phyloP scores from a whole-genome alignment of 1,139 yeast species.

The Yamadazyma triangularis region DNA sequence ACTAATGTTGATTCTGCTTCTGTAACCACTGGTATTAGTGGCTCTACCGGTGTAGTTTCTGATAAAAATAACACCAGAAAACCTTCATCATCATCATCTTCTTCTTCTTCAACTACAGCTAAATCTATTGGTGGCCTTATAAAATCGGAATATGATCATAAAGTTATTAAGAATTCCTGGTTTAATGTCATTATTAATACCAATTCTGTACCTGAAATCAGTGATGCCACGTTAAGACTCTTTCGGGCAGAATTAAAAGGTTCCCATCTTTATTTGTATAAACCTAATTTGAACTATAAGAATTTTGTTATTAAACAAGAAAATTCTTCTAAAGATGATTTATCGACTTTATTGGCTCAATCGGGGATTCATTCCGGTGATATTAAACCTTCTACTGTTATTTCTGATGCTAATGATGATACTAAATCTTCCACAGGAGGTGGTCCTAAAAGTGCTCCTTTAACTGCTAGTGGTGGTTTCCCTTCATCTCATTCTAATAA shows the following conservation, averaged over 20 bases:
- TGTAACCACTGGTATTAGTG: no score
- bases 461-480: not conserved
- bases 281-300: constrained; percentile 13
- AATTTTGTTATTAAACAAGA: constrained; percentile 7
- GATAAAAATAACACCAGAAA: no score
- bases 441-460: constrained; percentile 10
- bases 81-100: no score
- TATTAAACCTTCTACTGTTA: constrained; percentile 2
- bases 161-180: constrained; percentile 36
- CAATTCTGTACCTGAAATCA: constrained; percentile 24
- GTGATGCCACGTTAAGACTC: constrained; percentile 38
- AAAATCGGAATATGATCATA: constrained; percentile 31
- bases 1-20: no score
- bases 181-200: constrained; percentile 37
- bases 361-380: constrained; percentile 5
- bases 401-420: not conserved
- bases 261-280: constrained; percentile 52
- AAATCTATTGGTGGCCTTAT: constrained; percentile 14
- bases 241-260: constrained; percentile 66
- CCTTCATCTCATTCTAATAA: no score
- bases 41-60: no score
- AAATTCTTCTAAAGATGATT: constrained; percentile 4
- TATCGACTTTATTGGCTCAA: constrained; percentile 2
- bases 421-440: no score
- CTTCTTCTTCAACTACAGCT: constrained; percentile 1